Base-by-base conservation (phyloP, 208 protist species). In the Strigomonas galati region DNA sequence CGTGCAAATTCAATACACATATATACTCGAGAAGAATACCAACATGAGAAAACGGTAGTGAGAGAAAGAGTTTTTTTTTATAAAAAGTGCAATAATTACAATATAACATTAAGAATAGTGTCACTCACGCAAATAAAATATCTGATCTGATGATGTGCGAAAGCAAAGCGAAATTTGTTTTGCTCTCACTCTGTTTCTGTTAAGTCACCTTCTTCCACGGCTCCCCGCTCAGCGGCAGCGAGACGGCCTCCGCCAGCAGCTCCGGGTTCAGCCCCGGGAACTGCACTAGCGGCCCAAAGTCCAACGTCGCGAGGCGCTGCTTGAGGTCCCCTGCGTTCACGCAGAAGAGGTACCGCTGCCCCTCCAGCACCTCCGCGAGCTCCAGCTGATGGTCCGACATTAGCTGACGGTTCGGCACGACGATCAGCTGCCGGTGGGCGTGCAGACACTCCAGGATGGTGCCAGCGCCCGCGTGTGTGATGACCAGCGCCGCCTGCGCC, bases 301-400 rank as follows among this genome's bases (percentile, higher is more conserved):
- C 73, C 14, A 92, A 70, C 19, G 37, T 65, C 12, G 55, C 51
- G 53, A 95, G 62, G 62, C 64, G 35, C 43, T 53, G 61, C 32
- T 57, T 26, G 37, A 95, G 43, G 27, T 88, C 64, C 23, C 58
- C 61, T 26, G 83, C 74, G 19, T 78, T 64, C 48, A 89, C 32
- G 48, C 79, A 92, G 69, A 84, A 92, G 46, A 95, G 73, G 65
- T 89, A 93, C 15, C 67, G 27, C 12, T 58, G 65, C 6, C 31
- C 60, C 9, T 65, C 73, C 40, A 95, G 74, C 17, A 70, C 71
- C 59, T 83, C 74, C 0, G 90, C 90, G 31, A 95, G 80, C 68
- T 93, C 85, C 4, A 90, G 65, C 68, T 97, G 93, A 62, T 97
- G 93, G 70, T 97, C 87, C 7, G 78, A 85, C 93, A 95, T 95